Base-by-base conservation (phyloP, 208 protist species). In the Dictyostelium gargantuum region DNA sequence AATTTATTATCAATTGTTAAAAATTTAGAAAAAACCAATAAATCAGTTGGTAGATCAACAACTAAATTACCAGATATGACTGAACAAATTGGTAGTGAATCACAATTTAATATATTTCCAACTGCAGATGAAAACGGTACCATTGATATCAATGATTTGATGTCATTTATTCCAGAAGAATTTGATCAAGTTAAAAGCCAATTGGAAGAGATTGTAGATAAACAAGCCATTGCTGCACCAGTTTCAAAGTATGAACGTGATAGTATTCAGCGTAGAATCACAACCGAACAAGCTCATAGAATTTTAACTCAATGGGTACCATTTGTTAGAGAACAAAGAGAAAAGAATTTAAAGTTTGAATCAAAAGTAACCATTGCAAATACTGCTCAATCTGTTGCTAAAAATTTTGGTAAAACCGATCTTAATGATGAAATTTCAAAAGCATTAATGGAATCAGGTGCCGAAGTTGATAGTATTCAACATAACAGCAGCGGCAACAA, bases 1-100 rank as follows among this genome's bases (percentile, higher is more conserved):
- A 42, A 80, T 42, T 56, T 80, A 80, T 26, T 80, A 4, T 80
- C 74, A 58, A 56, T 80, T 56, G 29, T 80, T 17, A 80, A 80
- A n/a, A 40, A 40, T 58, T 40, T 58, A 56, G 42, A 58, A 58
- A 80, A 80, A 44, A 50, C n/a, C 3, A 46, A 46, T 1, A 32
- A 15, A 42, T 21, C 11, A 9, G 8, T 40, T 40, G 10, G 21
- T 58, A 68, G 13, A 54, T 63, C 23, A 2, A 48, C 38, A 26
- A 63, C 63, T 9, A 89, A 89, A 52, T n/a, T 89, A 40, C 10
- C 42, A 79, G 82, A 89, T 76, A 40, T 89, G 10, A 89, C 82
- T 26, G 82, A 89, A 10, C 2, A 23, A 6, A 54, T 79, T 54
- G 70, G 50, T 11, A 50, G 42, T 35, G 82, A 89, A 52, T 89